phyloP scores from a whole-genome alignment of 2,329 filamentous ascomycete genomes.

The Fusarium hostae region DNA sequence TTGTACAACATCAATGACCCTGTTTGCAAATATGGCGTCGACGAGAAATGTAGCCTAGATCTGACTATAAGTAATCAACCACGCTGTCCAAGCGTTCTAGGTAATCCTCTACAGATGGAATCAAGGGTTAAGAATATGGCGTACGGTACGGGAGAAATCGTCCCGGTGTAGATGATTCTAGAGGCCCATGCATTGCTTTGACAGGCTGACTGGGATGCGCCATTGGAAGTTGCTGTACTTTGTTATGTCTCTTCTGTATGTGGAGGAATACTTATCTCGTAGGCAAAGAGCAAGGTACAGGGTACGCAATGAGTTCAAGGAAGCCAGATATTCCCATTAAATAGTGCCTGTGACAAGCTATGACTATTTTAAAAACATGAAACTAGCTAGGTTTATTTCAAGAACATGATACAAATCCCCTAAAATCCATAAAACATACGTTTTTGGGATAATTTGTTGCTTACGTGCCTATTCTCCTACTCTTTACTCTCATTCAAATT shows the following conservation, averaged over 20 bases:
- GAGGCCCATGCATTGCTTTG: not conserved
- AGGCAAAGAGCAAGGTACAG: not conserved
- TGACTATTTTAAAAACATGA: no score
- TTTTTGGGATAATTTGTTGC: not conserved
- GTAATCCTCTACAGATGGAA: slow-evolving; percentile 37
- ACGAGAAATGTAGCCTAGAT: slow-evolving; percentile 60
- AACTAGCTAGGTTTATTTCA: not conserved
- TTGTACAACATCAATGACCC: slow-evolving; percentile 63
- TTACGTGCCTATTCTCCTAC: not conserved
- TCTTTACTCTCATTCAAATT: not conserved
- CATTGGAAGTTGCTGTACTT: not conserved
- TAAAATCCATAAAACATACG: not conserved
- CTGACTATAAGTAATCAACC: slow-evolving; percentile 60
- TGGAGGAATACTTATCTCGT: not conserved
- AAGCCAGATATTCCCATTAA: not conserved
- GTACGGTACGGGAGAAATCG: slow-evolving; percentile 53
- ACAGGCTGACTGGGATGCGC: not conserved
- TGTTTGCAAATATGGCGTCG: slow-evolving; percentile 58
- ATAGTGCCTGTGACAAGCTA: not conserved
- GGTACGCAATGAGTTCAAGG: not conserved
- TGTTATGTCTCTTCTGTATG: no score
- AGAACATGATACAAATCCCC: not conserved
- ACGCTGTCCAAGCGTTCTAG: slow-evolving; percentile 57
- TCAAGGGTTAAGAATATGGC: slow-evolving; percentile 60
- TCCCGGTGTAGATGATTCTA: slow-evolving; percentile 42